Evolutionary conservation across 352 stramenopile species (phyloP), one percentile per base, ranked within the genome.

Genomic region (Plasmopara halstedii): DNA sequence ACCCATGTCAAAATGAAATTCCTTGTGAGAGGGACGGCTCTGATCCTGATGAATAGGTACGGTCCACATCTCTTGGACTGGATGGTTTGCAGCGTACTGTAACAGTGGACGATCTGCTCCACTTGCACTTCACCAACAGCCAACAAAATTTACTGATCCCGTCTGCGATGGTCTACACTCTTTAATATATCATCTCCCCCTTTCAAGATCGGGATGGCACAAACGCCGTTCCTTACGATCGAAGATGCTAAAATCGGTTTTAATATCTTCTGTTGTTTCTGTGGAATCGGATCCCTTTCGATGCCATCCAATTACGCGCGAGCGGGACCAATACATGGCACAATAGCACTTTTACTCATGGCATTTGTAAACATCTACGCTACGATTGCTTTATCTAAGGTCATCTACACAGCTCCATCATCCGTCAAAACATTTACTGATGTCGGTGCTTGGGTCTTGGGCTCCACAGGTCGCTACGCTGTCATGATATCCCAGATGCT

Each of bases 301-400:
- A 83, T 87, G 68, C 72, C 72, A 1, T 71, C 57, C 42, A 87
- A 87, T 47, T 87, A 69, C 49, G 62, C 73, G 1, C 70, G 73
- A 2, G 71, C 73, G 6, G 71, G 69, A 0, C 71, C 69, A 6
- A 39, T 63, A 11, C 63, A 70, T 35, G 73, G 65, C 14, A 70
- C 51, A 2, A 57, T 78, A 40, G 73, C 65, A 6, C 47, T 82
- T 27, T 38, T 74, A 14, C 74, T 85, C 21, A 85, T 85, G 73
- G 73, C 70, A 1, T 73, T 71, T 40, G 65, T 64, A 17, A 85
- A 83, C 47, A 63, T 83, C 46, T 85, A 83, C 53, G 62, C 73
- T 0, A 71, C 67, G 13, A 58, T 85, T 18, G 43, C 64, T 7
- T 38, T 63, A 33, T 65, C 56, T 41, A 73, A 71, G 27, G 65